Percentiles rank a stretch among this genome's conserved stretches.
phyloP scores from a whole-genome alignment of 2,329 filamentous ascomycete species.

The Hortaea werneckii region DNA sequence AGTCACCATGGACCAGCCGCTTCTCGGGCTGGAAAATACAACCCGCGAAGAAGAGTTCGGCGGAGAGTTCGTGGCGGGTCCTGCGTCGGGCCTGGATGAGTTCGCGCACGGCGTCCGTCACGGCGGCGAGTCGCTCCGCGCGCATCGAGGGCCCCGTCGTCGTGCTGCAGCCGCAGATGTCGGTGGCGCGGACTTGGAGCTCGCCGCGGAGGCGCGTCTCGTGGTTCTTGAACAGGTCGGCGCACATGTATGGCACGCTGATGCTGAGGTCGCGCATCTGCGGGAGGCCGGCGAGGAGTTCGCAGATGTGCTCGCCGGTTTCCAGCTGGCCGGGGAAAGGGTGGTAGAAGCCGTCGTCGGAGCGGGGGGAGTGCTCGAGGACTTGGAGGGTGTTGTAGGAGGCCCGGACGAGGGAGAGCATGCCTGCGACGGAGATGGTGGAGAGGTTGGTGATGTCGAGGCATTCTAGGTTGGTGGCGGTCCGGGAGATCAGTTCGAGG shows the following conservation, averaged over 20 bases:
- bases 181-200: constrained; percentile 39
- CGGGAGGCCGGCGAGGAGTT: constrained; percentile 36
- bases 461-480: constrained; percentile 41
- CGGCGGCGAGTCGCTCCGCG: constrained; percentile 27
- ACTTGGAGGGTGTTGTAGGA: constrained; percentile 39
- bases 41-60: constrained; percentile 43
- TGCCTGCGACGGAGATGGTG: constrained; percentile 42
- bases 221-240: constrained; percentile 34
- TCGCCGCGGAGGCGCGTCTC: constrained; percentile 37
- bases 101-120: constrained; percentile 32
- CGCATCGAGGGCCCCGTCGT: constrained; percentile 25
- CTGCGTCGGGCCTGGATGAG: constrained; percentile 31
- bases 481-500: constrained; percentile 40
- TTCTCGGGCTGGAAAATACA: constrained; percentile 42
- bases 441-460: constrained; percentile 45
- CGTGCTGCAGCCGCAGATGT: constrained; percentile 36
- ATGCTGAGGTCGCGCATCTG: constrained; percentile 40
- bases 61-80: constrained; percentile 30
- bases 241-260: constrained; percentile 39
- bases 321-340: constrained; percentile 36
- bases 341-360: constrained; percentile 42
- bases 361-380: constrained; percentile 44
- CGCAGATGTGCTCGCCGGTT: constrained; percentile 38
- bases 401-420: constrained; percentile 43
- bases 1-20: constrained; percentile 39